Evolutionary conservation across 2,329 filamentous ascomycete species (phyloP).

Genomic region (Xylariaceae sp.): DNA sequence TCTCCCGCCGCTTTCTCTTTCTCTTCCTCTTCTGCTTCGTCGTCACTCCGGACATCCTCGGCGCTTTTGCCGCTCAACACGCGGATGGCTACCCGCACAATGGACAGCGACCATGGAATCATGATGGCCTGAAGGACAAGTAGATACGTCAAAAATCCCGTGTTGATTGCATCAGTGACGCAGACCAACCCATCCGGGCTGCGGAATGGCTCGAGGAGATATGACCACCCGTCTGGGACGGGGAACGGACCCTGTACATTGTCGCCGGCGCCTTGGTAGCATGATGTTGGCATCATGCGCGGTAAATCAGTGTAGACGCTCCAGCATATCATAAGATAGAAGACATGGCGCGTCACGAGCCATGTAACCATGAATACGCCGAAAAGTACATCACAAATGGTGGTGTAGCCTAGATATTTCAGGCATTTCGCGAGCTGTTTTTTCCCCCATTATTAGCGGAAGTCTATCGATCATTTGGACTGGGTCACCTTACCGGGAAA

Average conservation of each 20-base stretch:
- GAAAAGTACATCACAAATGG: constrained; percentile 73
- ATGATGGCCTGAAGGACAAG: constrained; percentile 74
- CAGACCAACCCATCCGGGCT: constrained; percentile 70
- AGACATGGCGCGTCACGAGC: constrained; percentile 72
- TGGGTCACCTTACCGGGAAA: constrained; percentile 60
- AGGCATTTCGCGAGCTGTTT: constrained; percentile 79
- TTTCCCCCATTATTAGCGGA: constrained; percentile 9
- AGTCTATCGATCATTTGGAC: background rate
- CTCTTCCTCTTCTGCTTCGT: constrained; percentile 64
- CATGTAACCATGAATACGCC: constrained; percentile 78
- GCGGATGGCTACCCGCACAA: constrained; percentile 70
- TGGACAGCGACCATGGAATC: constrained; percentile 81
- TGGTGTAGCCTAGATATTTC: constrained; percentile 75
- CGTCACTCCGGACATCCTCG: constrained; percentile 81
- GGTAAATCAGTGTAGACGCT: constrained; percentile 66
- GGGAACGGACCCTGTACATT: constrained; percentile 49
- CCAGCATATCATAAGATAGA: constrained; percentile 74
- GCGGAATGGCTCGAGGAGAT: constrained; percentile 67
- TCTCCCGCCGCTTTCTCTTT: constrained; percentile 51
- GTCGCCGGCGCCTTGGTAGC: constrained; percentile 58
- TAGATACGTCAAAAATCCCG: constrained; percentile 69
- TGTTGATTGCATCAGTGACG: constrained; percentile 68
- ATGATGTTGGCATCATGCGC: constrained; percentile 57
- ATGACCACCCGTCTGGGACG: constrained; percentile 45
- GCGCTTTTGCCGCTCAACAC: constrained; percentile 70